Evolutionary conservation across 192 early-diverging fungal species (phyloP), one percentile per base, ranked within the genome.

Genomic region (Chytriomyces sp.): DNA sequence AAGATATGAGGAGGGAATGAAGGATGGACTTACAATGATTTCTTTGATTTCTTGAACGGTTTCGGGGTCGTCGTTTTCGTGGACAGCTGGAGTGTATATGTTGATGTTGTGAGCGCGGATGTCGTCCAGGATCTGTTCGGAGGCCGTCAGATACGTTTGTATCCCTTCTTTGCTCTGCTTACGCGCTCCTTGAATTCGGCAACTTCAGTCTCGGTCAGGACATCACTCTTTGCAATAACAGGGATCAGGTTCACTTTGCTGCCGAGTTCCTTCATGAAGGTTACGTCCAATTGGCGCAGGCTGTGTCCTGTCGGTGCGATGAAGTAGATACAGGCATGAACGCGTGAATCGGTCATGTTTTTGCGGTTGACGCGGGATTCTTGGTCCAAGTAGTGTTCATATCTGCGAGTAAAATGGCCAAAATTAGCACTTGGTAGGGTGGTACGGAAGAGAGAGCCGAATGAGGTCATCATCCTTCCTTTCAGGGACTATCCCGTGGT

Each of bases 211-310:
- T 94, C 94, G 40, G 96, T 96, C 86, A 99, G 81, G 30, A 96
- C 95, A 83, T 99, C 97, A 54, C 95, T 93, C 80, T 99, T 99
- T 58, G 97, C 93, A 84, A 99, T 96, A 64, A 98, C 93, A 25
- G 97, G 97, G 74, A 99, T 97, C 79, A 99, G 84, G 81, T 99
- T 99, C 70, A 96, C 94, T 71, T 96, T 93, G 38, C 90, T 86
- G 39, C 93, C 94, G 52, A 99, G 85, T 37, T 89, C 89, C 85
- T 96, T 95, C 97, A 99, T 99, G 69, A 96, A 92, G 74, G 93
- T 92, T 75, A 99, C 92, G 74, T 99, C 97, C 55, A 98, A 83
- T 52, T 96, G 93, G 78, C 91, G 91, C 62, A 94, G 75, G n/a
- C 79, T 81, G 85, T 98, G 96, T 17, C 98, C 98, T 41, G 95